A percentile compares a stretch with the other conserved stretches of the same genome.
Evolutionary conservation across 345 rosid genomes (phyloP).

Genomic region (Heritiera fomes): DNA sequence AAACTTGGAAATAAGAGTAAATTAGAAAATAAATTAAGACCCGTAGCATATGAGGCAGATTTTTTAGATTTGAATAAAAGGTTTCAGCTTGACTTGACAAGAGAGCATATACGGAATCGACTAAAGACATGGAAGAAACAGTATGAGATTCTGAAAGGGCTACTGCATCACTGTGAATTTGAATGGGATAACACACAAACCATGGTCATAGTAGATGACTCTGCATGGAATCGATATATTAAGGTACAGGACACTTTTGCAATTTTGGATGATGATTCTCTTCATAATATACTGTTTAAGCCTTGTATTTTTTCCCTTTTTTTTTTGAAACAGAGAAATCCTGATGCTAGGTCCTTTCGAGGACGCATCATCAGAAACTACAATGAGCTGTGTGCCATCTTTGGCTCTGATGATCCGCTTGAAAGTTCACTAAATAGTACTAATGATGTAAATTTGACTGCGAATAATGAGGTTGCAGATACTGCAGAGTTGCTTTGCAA

Average conservation of each 20-base stretch:
- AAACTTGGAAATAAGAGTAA: conserved; percentile 18
- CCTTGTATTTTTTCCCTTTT: neutral
- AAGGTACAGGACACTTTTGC: neutral
- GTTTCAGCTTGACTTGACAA: conserved; percentile 22
- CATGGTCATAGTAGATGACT: conserved; percentile 18
- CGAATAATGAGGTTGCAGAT: neutral
- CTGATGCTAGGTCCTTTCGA: conserved; percentile 21
- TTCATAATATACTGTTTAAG: neutral
- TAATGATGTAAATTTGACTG: conserved; percentile 11
- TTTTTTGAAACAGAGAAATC: conserved; percentile 11
- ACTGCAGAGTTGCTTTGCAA: neutral
- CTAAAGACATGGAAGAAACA: conserved; percentile 29
- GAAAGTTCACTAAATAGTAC: conserved; percentile 12
- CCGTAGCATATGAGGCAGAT: conserved; percentile 20
- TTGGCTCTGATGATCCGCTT: conserved; percentile 20
- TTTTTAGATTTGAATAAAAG: conserved; percentile 18
- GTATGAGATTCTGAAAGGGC: conserved; percentile 15
- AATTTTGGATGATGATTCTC: neutral
- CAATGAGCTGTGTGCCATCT: conserved; percentile 11
- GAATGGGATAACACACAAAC: conserved; percentile 11
- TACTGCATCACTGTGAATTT: conserved; percentile 21
- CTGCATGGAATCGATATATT: conserved; percentile 18
- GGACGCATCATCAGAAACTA: conserved; percentile 23
- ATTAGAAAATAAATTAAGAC: conserved; percentile 15
- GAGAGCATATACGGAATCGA: conserved; percentile 21